These are phyloP conservation scores for Trametes sp. DNA, from an alignment of 1,284 basidiomycete species.

Conservation along the genomic window DNA sequence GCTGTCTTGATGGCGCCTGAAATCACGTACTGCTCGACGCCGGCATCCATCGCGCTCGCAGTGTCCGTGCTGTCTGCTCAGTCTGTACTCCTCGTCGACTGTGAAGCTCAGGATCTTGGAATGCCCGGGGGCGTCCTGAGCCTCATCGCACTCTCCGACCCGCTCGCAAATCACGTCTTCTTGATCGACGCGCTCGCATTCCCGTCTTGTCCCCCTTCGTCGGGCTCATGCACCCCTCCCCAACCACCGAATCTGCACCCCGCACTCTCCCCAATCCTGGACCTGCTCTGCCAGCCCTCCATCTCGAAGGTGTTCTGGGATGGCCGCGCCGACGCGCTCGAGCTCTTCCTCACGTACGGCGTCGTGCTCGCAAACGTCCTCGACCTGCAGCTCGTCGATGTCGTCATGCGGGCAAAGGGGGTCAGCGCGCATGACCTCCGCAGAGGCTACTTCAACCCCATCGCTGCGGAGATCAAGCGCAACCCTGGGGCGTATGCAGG, in stretches of 20 bases:
- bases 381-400: slow-evolving; percentile 50
- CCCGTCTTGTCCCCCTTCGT: too few species aligned
- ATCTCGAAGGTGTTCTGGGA: slow-evolving; percentile 55
- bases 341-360: slow-evolving; percentile 43
- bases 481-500: slow-evolving; percentile 9
- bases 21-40: too few species aligned
- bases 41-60: too few species aligned
- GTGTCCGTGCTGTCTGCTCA: background rate
- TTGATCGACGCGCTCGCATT: slow-evolving; percentile 51
- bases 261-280: slow-evolving; percentile 37
- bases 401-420: slow-evolving; percentile 27
- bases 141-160: slow-evolving; percentile 51
- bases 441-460: slow-evolving; percentile 5
- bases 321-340: slow-evolving; percentile 53
- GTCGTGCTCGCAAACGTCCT: slow-evolving; percentile 45
- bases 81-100: slow-evolving; percentile 39
- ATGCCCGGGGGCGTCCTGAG: slow-evolving; percentile 47
- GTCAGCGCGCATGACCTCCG: background rate
- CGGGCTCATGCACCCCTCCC: too few species aligned
- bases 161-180: slow-evolving; percentile 47
- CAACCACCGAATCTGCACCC: slow-evolving; percentile 16
- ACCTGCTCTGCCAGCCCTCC: slow-evolving; percentile 39
- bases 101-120: slow-evolving; percentile 49
- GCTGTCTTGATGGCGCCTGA: too few species aligned
- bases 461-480: background rate